Conservation (phyloP, 1,284 basidiomycete genomes). For the Xerocomus amazonicus region DNA sequence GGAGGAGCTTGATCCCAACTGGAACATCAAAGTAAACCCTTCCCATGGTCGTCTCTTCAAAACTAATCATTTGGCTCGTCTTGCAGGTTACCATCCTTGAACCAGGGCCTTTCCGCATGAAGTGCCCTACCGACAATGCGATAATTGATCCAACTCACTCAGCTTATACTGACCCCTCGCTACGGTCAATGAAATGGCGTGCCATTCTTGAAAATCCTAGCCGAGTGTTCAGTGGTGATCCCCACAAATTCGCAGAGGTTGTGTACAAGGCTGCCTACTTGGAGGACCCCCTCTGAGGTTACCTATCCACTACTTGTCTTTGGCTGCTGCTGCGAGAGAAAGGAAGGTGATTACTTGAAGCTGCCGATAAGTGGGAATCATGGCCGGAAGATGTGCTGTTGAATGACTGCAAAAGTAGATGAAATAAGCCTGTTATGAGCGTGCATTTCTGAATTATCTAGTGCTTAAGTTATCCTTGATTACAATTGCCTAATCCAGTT, state of each 20-base stretch:
- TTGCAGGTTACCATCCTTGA: conserved; percentile 24
- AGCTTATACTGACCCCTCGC: conserved; percentile 14
- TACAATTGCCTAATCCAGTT: too few relatives aligned
- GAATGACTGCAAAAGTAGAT: conserved; percentile 2
- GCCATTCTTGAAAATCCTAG: background rate
- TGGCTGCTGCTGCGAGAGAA: conserved; percentile 12
- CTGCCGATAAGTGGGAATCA: conserved; percentile 22
- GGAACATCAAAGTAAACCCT: conserved; percentile 23
- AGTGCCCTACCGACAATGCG: conserved; percentile 1
- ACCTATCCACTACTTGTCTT: conserved; percentile 21
- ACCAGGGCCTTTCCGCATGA: conserved; percentile 20
- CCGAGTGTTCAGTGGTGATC: conserved; percentile 14
- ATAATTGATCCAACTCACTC: conserved; percentile 10
- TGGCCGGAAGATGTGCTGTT: conserved; percentile 29
- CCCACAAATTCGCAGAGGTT: conserved; percentile 15
- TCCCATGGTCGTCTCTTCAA: too few relatives aligned
- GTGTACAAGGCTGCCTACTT: conserved; percentile 15
- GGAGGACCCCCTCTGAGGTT: conserved; percentile 29
- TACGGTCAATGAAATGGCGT: conserved; percentile 2
- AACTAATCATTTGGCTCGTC: too few relatives aligned
- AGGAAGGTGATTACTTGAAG: conserved; percentile 13
- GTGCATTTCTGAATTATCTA: background rate
- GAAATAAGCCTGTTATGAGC: too few relatives aligned
- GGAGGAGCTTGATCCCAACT: conserved; percentile 17
- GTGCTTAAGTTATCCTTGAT: background rate